Evolutionary conservation across 768 basidiomycete genomes (phyloP).

Genomic region (Trametes cubensis): DNA sequence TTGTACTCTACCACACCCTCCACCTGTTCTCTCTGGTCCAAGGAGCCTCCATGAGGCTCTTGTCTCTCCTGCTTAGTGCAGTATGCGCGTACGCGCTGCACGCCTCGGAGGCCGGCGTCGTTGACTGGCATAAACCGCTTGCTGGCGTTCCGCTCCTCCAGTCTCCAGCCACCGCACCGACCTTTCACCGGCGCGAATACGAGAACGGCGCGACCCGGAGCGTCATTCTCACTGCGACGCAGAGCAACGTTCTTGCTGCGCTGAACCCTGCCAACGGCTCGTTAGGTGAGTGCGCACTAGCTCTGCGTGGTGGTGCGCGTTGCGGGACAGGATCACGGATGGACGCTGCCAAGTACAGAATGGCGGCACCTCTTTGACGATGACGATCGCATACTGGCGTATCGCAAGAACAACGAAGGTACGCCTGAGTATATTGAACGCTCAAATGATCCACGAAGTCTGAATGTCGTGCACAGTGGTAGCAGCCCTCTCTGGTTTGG

Average conservation of each 20-base stretch:
- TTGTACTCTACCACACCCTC: background rate
- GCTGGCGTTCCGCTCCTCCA: constrained; percentile 71
- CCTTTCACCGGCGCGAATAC: constrained; percentile 49
- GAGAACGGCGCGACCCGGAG: constrained; percentile 39
- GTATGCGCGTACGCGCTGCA: constrained; percentile 38
- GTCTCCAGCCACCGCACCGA: constrained; percentile 55
- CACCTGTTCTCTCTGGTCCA: background rate
- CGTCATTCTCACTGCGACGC: constrained; percentile 66
- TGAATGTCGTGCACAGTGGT: constrained; percentile 47
- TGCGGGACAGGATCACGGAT: background rate
- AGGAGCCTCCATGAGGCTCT: constrained; percentile 24
- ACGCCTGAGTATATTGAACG: constrained; percentile 30
- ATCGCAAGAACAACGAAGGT: constrained; percentile 63
- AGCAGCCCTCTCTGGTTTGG: constrained; percentile 74
- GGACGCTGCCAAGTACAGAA: constrained; percentile 42
- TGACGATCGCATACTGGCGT: constrained; percentile 67
- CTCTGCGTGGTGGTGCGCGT: background rate
- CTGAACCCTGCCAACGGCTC: constrained; percentile 68
- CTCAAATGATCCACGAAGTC: too few relatives aligned
- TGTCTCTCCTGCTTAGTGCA: constrained; percentile 5
- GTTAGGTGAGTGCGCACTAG: constrained; percentile 57
- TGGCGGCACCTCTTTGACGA: constrained; percentile 83
- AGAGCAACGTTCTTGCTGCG: constrained; percentile 77
- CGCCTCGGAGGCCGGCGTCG: constrained; percentile 73
- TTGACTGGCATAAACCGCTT: constrained; percentile 86